Evolutionary conservation across 345 rosid genomes (phyloP).

Genomic region (Dipteronia sinensis): DNA sequence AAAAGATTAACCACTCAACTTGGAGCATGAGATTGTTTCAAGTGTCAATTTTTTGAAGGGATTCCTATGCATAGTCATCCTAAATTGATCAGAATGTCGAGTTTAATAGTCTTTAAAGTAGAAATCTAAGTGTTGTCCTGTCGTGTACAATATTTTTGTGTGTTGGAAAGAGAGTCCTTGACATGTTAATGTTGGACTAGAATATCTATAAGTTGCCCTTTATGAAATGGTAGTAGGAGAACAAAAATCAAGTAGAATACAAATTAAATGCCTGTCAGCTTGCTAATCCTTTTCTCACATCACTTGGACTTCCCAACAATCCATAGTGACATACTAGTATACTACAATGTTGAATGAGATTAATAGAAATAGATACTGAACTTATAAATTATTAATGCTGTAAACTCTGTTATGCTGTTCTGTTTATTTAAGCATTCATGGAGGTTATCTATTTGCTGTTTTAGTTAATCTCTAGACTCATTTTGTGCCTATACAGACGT

Average conservation of each 20-base stretch:
- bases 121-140: neutral
- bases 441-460: constrained; percentile 5
- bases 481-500: constrained; percentile 53
- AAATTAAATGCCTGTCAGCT: neutral
- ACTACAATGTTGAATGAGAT: neutral
- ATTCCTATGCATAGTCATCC: neutral
- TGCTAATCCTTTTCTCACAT: neutral
- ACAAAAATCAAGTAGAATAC: neutral
- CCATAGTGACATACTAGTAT: neutral
- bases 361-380: neutral
- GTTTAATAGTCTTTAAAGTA: neutral
- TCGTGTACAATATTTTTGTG: neutral
- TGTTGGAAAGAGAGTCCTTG: neutral
- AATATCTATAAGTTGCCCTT: neutral
- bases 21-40: neutral
- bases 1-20: too few species aligned
- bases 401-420: neutral
- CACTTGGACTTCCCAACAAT: neutral
- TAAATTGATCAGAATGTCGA: neutral
- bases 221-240: neutral
- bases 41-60: neutral
- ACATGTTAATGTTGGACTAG: constrained; percentile 3
- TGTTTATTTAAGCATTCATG: constrained; percentile 2
- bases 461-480: constrained; percentile 16
- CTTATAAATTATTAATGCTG: neutral